Evolutionary conservation across 371 early-diverging fungal genomes (phyloP).

Genomic region (Mucor piriformis): DNA sequence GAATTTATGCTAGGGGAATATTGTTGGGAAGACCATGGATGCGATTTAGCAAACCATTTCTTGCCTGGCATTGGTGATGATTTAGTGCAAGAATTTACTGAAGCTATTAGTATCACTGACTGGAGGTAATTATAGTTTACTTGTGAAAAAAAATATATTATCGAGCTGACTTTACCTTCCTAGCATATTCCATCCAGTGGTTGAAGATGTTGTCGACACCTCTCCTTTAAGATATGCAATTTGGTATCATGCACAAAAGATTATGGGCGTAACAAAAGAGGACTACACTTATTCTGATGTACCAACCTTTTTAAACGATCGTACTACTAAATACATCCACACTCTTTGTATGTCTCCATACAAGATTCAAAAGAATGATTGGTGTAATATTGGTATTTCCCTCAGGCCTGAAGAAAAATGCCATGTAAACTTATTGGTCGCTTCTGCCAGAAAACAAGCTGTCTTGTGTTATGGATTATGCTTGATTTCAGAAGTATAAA

Average conservation of each 20-base stretch:
- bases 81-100: conserved; percentile 62
- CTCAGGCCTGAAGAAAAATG: conserved; percentile 71
- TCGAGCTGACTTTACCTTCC: too few relatives aligned
- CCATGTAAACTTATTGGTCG: conserved; percentile 64
- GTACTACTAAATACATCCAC: conserved; percentile 53
- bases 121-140: conserved; percentile 41
- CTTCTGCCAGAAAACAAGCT: conserved; percentile 66
- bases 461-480: conserved; percentile 58
- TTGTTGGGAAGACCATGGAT: conserved; percentile 71
- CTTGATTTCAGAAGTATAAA: conserved; percentile 30
- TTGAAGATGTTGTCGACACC: conserved; percentile 60
- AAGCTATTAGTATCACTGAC: conserved; percentile 65
- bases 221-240: conserved; percentile 66
- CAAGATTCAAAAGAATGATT: conserved; percentile 51
- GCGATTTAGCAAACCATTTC: conserved; percentile 63
- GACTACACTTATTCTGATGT: conserved; percentile 63
- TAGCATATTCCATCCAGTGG: conserved; percentile 50
- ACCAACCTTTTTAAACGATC: conserved; percentile 49
- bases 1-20: conserved; percentile 67
- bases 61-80: conserved; percentile 63
- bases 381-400: conserved; percentile 60
- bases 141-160: too few relatives aligned
- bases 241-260: conserved; percentile 63
- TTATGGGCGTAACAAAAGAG: conserved; percentile 64
- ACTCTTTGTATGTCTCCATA: conserved; percentile 52